Percentiles rank a stretch among this genome's conserved stretches.
Evolutionary conservation across 352 stramenopile genomes (phyloP).

Genomic region (Globisporangium megalacanthum): DNA sequence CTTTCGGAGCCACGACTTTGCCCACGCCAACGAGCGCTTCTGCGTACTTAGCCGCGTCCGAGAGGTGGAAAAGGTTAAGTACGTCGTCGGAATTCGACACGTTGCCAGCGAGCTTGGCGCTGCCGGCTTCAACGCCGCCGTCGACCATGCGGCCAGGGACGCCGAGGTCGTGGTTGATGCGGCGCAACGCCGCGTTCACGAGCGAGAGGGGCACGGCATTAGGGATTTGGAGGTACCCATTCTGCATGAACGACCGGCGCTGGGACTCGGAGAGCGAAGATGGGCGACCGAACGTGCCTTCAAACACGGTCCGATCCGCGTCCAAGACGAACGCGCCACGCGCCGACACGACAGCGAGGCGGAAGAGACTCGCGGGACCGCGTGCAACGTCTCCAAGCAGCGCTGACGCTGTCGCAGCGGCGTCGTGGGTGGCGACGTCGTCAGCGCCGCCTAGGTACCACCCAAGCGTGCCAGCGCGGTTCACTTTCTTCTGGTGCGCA

Average conservation of each 20-base stretch:
- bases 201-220: constrained; percentile 49
- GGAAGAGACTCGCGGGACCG: constrained; percentile 42
- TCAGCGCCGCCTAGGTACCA: constrained; percentile 50
- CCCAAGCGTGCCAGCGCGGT: constrained; percentile 27
- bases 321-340: constrained; percentile 49
- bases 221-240: constrained; percentile 70
- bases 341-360: constrained; percentile 33
- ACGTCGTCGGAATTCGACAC: constrained; percentile 65
- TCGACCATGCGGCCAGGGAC: constrained; percentile 64
- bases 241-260: constrained; percentile 54
- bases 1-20: constrained; percentile 39
- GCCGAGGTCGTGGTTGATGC: constrained; percentile 76
- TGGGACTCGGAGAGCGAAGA: constrained; percentile 51
- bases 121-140: constrained; percentile 69
- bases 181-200: constrained; percentile 45
- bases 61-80: constrained; percentile 50
- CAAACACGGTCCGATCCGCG: constrained; percentile 22
- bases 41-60: constrained; percentile 47
- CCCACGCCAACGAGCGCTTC: constrained; percentile 49
- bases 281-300: constrained; percentile 10
- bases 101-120: constrained; percentile 60
- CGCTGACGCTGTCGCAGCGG: not conserved
- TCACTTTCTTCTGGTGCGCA: constrained; percentile 68
- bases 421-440: not conserved
- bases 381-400: constrained; percentile 52